Base-by-base conservation (phyloP, 495 filamentous ascomycete species). In the Aspergillus carlsbadensis region DNA sequence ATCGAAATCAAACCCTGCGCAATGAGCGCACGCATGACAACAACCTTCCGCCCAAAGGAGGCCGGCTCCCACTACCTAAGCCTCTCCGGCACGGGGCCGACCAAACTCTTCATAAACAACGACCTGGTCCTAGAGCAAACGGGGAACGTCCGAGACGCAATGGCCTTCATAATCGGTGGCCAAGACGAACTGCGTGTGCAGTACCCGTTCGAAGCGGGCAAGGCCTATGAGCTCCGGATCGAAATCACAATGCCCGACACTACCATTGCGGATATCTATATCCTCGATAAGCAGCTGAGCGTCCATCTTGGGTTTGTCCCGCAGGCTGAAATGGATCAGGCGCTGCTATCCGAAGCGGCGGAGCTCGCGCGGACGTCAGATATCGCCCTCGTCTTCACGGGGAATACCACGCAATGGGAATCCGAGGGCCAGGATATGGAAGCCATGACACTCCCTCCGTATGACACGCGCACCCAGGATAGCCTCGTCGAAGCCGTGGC, bases 401-500 rank as follows among this genome's bases (percentile, higher is more conserved):
- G 58, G 5, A 45, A 60, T 37, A 44, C 35, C 4, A 37, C 58
- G 8, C n/a, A 56, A 10, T 60, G 58, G 58, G 58, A 60, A 15
- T 56, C 58, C 2, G 58, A 60, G 70, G 88, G 88, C 8, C 86
- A 88, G 50, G 87, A 91, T 62, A 77, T 86, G 22, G 76, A 82
- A 58, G 82, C 77, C 33, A 89, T 90, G 85, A 81, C 86, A 56
- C 76, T 91, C 14, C 87, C 87, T 4, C 81, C 81, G 15, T 41
- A 58, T 31, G 81, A 78, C 59, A 85, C 87, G 62, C n/a, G n/a
- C n/a, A n/a, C n/a, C n/a, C 60, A 58, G 29, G 89, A 94, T 39
- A 71, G 71, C 0, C 74, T 95, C 35, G 81, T 95, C 64, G 70
- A 79, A 54, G 85, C 82, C 47, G 88, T 94, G 24, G 84, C 88